Conservation (phyloP, 805 yeast genomes). For the Wickerhamiella domercqiae region DNA sequence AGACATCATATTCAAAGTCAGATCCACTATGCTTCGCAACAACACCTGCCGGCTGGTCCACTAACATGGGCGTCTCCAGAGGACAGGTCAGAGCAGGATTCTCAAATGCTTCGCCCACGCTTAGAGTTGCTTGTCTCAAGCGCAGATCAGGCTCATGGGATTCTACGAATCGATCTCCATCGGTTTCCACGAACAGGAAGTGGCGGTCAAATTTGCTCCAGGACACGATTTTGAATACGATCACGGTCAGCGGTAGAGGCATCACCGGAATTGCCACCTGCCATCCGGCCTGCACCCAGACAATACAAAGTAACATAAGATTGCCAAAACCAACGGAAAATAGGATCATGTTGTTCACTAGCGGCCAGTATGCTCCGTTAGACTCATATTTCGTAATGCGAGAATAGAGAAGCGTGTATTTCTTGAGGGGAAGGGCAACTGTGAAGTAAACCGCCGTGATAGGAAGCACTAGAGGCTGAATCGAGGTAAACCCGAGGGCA, state of each 20-base stretch:
- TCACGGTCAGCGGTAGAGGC: slow-evolving; percentile 20
- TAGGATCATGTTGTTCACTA: slow-evolving; percentile 21
- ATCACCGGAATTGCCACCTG: slow-evolving; percentile 20
- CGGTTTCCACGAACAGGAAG: slow-evolving; percentile 6
- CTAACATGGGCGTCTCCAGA: slow-evolving; percentile 9
- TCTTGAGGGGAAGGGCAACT: slow-evolving; percentile 22
- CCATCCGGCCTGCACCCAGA: slow-evolving; percentile 27
- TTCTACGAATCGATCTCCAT: no score
- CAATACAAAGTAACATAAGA: slow-evolving; percentile 23
- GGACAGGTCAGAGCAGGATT: slow-evolving; percentile 11
- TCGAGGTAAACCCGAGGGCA: slow-evolving; percentile 24
- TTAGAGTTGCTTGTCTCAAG: slow-evolving; percentile 1
- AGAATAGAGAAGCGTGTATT: slow-evolving; percentile 24
- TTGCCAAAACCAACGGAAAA: slow-evolving; percentile 25
- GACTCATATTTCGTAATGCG: slow-evolving; percentile 26
- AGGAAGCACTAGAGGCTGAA: slow-evolving; percentile 26
- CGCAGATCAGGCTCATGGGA: neutral
- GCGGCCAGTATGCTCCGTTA: slow-evolving; percentile 26
- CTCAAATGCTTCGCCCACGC: slow-evolving; percentile 10
- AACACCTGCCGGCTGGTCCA: no score
- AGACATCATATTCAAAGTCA: no score
- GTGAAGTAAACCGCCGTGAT: slow-evolving; percentile 21
- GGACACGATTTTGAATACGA: slow-evolving; percentile 20
- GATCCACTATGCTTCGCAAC: no score
- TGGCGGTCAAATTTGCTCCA: slow-evolving; percentile 9